These are phyloP conservation scores for Sporothrix dimorphospora DNA, from an alignment of 2,329 filamentous ascomycete genomes.

Conservation along the genomic window DNA sequence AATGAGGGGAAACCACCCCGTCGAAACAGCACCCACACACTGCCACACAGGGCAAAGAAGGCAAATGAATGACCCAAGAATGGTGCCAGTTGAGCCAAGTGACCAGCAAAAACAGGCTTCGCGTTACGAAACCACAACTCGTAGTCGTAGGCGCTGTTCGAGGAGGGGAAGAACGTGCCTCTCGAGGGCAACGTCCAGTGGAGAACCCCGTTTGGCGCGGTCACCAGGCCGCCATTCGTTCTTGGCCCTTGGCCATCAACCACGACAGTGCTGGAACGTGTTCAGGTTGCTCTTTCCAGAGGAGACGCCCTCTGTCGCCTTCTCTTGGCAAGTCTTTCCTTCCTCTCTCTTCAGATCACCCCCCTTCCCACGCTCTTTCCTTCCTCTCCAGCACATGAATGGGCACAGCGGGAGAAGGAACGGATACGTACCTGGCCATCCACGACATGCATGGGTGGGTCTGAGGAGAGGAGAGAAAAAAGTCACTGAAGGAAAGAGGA, in stretches of 20 bases:
- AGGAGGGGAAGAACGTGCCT: background rate
- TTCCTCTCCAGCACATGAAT: conserved; percentile 9
- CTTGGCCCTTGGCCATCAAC: background rate
- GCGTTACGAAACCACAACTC: conserved; percentile 10
- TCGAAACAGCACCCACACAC: conserved; percentile 5
- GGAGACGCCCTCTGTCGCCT: background rate
- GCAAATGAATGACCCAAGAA: no score
- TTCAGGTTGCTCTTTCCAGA: background rate
- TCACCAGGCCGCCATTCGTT: conserved; percentile 10
- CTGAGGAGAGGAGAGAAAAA: background rate
- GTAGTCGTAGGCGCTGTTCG: conserved; percentile 15
- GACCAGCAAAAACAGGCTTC: conserved; percentile 15
- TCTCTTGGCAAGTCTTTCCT: background rate
- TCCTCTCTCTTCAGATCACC: background rate
- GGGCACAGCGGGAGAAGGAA: conserved; percentile 9
- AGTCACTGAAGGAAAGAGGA: background rate
- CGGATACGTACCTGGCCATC: conserved; percentile 30
- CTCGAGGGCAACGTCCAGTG: background rate
- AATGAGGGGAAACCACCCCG: conserved; percentile 9
- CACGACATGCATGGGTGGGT: conserved; percentile 30
- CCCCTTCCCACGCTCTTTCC: conserved; percentile 14
- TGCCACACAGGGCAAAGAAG: background rate
- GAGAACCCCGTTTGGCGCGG: background rate
- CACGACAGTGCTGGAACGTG: background rate
- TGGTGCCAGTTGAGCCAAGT: background rate